Base-by-base conservation (phyloP, 768 basidiomycete species). In the Trametes gibbosa region DNA sequence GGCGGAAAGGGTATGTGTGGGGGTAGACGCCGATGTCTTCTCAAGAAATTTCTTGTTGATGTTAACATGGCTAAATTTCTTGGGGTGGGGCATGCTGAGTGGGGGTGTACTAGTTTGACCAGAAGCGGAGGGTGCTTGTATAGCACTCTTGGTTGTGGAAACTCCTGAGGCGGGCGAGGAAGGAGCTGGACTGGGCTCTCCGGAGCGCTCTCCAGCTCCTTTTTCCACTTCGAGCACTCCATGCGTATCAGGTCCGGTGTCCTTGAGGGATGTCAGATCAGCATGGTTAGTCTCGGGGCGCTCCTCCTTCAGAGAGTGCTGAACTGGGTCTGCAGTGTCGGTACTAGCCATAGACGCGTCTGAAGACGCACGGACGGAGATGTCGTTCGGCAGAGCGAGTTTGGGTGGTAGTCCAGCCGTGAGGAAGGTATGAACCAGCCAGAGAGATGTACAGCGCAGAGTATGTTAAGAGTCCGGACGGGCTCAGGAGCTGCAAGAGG, bases 31-130 rank as follows among this genome's bases (percentile, higher is more conserved):
- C 6, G 85, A 85, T 55, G 88, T 89, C 81, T 95, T 96, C 77
- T 94, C 90, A 42, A 98, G 78, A 73, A 98, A 98, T 74, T 92
- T 93, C 84, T 95, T 96, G 78, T 92, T 96, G 73, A 98, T 92
- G 70, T 93, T 94, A 62, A 93, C 84, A 27, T 92, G 84, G 70
- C 79, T 91, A 74, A 95, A 95, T 68, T 89, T 86, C 79, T 98
- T 98, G 29, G 83, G 82, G 62, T 84, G 87, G 1, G 82, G 81
- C 52, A 66, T 65, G 56, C 67, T 68, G 21, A 70, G 50, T 23
- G 64, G 63, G 2, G 65, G 56, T 1, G 57, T 56, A 50, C 56
- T 37, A 9, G 59, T 27, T 2, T 61, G 47, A 13, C 53, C 60
- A 24, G 63, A 40, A 14, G 64, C 51, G 41, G 65, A 49, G 50